Evolutionary conservation across 1,284 basidiomycete species (phyloP).

Genomic region (Puccinia polysora): DNA sequence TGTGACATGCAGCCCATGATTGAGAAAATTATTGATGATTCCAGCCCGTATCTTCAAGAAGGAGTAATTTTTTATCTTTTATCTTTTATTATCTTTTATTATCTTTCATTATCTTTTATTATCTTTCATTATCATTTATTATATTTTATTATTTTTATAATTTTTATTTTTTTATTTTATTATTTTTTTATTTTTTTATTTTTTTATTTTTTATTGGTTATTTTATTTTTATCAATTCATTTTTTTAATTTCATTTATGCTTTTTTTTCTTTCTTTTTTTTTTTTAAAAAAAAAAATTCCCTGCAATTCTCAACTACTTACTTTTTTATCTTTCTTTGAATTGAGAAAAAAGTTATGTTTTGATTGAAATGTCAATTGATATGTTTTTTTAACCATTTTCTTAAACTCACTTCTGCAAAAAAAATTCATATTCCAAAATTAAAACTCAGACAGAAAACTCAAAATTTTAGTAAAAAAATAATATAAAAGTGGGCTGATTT

Average conservation of each 20-base stretch:
- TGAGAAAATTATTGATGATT: too few relatives aligned
- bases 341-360: too few relatives aligned
- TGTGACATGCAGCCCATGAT: too few relatives aligned
- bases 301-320: background rate
- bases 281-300: background rate
- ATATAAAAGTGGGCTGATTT: too few relatives aligned
- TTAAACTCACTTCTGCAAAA: too few relatives aligned
- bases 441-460: too few relatives aligned
- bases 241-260: background rate
- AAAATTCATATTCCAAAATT: too few relatives aligned
- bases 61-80: background rate
- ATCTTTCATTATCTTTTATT: background rate
- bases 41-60: too few relatives aligned
- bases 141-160: background rate
- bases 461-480: too few relatives aligned
- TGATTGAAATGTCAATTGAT: too few relatives aligned
- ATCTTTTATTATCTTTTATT: background rate
- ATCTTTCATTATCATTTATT: too few relatives aligned
- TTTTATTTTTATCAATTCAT: background rate
- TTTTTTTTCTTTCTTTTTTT: background rate
- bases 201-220: background rate
- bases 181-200: background rate
- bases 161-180: background rate
- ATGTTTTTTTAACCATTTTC: too few relatives aligned
- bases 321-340: background rate